Percentiles rank a stretch among this genome's conserved stretches.
Conservation (phyloP, 352 stramenopile genomes). For the Phytophthora pinifolia region DNA sequence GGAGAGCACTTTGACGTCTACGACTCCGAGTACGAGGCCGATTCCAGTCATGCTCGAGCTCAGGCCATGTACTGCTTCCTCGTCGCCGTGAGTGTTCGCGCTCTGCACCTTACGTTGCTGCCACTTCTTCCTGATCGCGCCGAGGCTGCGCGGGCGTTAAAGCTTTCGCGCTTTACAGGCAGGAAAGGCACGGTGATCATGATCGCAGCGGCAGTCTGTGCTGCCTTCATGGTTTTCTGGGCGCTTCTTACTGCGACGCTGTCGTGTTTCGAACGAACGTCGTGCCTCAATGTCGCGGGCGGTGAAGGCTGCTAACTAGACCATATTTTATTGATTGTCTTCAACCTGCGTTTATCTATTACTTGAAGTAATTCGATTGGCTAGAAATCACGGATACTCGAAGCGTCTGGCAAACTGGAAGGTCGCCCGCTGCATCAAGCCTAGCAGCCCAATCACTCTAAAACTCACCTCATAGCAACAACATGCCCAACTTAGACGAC, state of each 20-base stretch:
- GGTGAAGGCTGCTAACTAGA: constrained; percentile 71
- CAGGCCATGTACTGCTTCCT: constrained; percentile 54
- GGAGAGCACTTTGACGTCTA: constrained; percentile 65
- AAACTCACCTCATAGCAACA: too few relatives aligned
- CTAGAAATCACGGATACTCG: too few relatives aligned
- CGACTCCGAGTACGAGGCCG: constrained; percentile 46
- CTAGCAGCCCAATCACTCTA: too few relatives aligned
- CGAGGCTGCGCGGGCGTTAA: constrained; percentile 31
- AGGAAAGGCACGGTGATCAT: constrained; percentile 24
- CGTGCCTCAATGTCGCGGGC: constrained; percentile 65
- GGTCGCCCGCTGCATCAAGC: too few relatives aligned
- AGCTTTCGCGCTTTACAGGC: constrained; percentile 22
- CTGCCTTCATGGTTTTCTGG: constrained; percentile 53
- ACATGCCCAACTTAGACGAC: too few relatives aligned
- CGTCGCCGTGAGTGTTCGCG: constrained; percentile 39
- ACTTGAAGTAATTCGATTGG: too few relatives aligned
- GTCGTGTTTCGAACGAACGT: constrained; percentile 49
- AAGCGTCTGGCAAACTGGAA: too few relatives aligned
- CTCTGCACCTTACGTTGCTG: constrained; percentile 34
- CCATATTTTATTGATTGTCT: too few relatives aligned
- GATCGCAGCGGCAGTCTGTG: constrained; percentile 29
- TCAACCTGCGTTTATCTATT: too few relatives aligned
- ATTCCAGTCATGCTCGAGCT: constrained; percentile 42
- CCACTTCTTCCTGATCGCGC: constrained; percentile 47
- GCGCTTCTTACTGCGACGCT: constrained; percentile 51